A percentile compares a stretch with the other conserved stretches of the same genome.
Evolutionary conservation across 805 yeast genomes (phyloP).

Genomic region (Tetrapisispora phaffii): DNA sequence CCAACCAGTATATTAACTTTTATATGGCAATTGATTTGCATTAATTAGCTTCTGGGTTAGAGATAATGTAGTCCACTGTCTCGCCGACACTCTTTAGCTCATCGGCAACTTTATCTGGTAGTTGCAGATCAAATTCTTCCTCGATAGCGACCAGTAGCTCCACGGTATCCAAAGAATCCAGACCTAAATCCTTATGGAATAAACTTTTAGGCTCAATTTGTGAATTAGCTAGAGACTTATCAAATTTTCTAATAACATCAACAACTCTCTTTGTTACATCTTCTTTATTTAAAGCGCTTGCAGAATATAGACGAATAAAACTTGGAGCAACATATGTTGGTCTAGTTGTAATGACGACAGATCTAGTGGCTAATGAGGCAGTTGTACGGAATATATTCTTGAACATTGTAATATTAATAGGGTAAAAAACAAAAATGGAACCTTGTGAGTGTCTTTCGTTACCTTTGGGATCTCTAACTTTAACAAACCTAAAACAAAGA

Average conservation of each 20-base stretch:
- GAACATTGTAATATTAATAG: constrained; percentile 32
- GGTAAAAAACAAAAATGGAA: too few species aligned
- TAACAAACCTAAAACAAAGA: too few species aligned
- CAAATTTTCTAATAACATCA: constrained; percentile 62
- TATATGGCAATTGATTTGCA: not conserved
- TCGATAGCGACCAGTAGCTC: constrained; percentile 94
- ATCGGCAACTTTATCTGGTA: constrained; percentile 87
- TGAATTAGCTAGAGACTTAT: constrained; percentile 46
- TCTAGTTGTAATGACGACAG: constrained; percentile 30
- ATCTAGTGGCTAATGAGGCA: constrained; percentile 23
- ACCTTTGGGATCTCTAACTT: too few species aligned
- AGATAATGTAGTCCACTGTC: constrained; percentile 77
- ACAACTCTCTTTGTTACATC: constrained; percentile 77
- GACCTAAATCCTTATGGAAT: constrained; percentile 45
- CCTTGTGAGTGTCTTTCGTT: too few species aligned
- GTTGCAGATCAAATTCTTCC: constrained; percentile 78
- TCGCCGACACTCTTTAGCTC: constrained; percentile 89
- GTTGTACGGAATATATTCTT: constrained; percentile 38
- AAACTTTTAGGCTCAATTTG: constrained; percentile 31
- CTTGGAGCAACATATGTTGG: constrained; percentile 21
- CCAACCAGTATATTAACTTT: not conserved
- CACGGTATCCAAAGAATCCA: constrained; percentile 87
- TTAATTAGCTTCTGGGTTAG: constrained; percentile 44
- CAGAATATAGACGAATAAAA: constrained; percentile 39
- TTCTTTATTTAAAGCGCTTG: constrained; percentile 57